Evolutionary conservation across 2,329 filamentous ascomycete genomes (phyloP), one percentile per base, ranked within the genome.

Genomic region (Neoscytalidium dimidiatum): DNA sequence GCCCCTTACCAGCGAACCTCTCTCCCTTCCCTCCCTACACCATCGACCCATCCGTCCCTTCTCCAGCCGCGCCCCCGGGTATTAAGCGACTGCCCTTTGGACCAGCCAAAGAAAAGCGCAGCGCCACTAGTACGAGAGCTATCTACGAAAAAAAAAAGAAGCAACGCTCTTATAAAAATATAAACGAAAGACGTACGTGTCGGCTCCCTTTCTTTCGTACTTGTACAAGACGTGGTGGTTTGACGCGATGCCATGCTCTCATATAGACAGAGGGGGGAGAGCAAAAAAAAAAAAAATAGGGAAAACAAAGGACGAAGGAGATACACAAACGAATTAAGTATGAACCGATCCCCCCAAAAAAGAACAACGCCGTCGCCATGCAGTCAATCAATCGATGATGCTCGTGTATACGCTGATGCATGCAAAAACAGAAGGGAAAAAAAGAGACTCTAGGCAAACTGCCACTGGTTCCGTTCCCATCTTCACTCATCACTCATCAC

Each of bases 341-440:
- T 57, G n/a, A n/a, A n/a, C n/a, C n/a, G n/a, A 38, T 29, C 52
- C 0, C 52, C 29, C n/a, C 4, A 28, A 41, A 23, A 23, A 28
- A 8, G 3, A 41, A 28, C 3, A 53, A 62, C 48, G 31, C 60
- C 48, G 31, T 62, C 60, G 44, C 48, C 31, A 62, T 62, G 48
- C 48, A 35, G 49, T 23, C 2, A 38, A 49, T 44, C 19, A 11
- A 6, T 26, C 17, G 26, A 28, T 31, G 17, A 23, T 49, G 13
- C 21, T 14, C 6, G 31, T 48, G 21, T 28, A 6, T 23, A 57
- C 26, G 56, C 56, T 60, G 11, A 60, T 44, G 41, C 33, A 60
- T 17, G 28, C 13, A 23, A 46, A 60, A 14, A 23, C 1, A 2
- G 11, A 26, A 46, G 33, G 5, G 23, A 23, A 28, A n/a, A 41